Evolutionary conservation across 305 asterid genomes (phyloP).

Genomic region (Solanum hybrid): DNA sequence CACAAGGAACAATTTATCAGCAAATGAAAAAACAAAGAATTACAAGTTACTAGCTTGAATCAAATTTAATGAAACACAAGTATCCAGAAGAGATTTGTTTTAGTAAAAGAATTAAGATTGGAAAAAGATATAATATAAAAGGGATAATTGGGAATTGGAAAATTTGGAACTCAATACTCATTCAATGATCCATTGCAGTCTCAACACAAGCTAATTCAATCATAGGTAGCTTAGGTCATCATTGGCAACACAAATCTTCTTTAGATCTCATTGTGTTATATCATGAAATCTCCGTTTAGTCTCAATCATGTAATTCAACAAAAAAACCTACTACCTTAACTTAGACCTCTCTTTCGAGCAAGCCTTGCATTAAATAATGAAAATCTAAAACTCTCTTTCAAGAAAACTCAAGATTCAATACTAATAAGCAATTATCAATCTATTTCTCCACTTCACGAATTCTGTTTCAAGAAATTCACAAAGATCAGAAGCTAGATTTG

Average conservation of each 20-base stretch:
- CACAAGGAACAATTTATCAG: no score
- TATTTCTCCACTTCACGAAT: background rate
- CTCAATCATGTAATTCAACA: background rate
- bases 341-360: background rate
- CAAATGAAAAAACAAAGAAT: no score
- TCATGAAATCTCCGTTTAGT: background rate
- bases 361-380: background rate
- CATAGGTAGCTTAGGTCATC: background rate
- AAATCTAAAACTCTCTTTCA: background rate
- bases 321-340: background rate
- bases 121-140: no score
- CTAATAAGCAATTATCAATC: background rate
- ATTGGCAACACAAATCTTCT: background rate
- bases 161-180: background rate
- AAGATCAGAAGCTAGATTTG: background rate
- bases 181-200: background rate
- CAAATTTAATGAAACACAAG: background rate
- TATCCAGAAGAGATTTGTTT: background rate
- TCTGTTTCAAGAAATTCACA: background rate
- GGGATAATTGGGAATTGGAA: background rate
- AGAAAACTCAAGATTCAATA: background rate
- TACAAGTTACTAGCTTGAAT: background rate
- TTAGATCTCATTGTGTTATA: background rate
- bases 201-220: background rate
- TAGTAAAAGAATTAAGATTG: background rate